phyloP scores from a whole-genome alignment of 2,329 filamentous ascomycete species.

The Ceratocystis colombiana region DNA sequence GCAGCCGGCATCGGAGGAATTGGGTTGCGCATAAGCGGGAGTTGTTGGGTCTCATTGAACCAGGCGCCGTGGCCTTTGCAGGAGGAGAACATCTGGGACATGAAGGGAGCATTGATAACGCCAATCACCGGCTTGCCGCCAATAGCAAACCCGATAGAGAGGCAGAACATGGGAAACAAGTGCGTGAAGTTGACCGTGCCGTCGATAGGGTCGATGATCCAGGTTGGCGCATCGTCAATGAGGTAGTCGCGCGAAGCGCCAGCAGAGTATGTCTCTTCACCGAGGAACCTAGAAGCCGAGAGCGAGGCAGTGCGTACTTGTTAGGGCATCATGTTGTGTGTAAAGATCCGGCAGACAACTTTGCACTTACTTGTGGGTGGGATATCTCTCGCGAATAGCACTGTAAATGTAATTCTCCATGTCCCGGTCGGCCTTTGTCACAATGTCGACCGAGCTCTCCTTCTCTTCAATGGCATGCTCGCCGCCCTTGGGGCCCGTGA shows the following conservation, averaged over 20 bases:
- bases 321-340: neutral
- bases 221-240: conserved; percentile 54
- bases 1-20: conserved; percentile 52
- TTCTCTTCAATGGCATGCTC: conserved; percentile 44
- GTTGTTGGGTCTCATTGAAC: conserved; percentile 52
- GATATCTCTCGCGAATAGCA: conserved; percentile 48
- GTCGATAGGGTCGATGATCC: conserved; percentile 68
- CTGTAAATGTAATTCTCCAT: conserved; percentile 27
- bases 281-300: conserved; percentile 50
- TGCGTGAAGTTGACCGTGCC: conserved; percentile 76
- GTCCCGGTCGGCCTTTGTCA: conserved; percentile 68
- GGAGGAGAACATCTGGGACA: conserved; percentile 59
- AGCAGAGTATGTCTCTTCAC: conserved; percentile 66
- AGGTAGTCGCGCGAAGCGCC: conserved; percentile 58
- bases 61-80: conserved; percentile 57
- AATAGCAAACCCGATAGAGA: conserved; percentile 61
- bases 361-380: conserved; percentile 50
- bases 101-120: conserved; percentile 61
- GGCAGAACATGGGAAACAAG: conserved; percentile 71
- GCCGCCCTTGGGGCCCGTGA: conserved; percentile 33
- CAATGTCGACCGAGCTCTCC: conserved; percentile 65
- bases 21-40: conserved; percentile 55
- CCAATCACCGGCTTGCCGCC: conserved; percentile 53
- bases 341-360: neutral
- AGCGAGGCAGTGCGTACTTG: neutral